Percentiles rank a stretch among this genome's conserved stretches.
Conservation (phyloP, 257 asterid species). For the Solanum lignicaule region DNA sequence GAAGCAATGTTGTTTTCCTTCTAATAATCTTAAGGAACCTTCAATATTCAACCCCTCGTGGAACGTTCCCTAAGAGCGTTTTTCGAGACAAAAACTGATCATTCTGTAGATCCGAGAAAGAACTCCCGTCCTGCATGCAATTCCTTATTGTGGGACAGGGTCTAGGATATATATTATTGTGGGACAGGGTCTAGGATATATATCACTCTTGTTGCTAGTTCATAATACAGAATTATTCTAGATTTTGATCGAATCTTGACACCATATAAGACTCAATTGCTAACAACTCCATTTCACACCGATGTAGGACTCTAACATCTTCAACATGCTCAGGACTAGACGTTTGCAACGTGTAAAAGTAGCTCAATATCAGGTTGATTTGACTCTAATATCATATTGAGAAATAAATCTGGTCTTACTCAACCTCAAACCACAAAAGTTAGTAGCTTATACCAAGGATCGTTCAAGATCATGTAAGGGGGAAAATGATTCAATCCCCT, state of each 20-base stretch:
- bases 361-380: background rate
- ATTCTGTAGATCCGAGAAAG: background rate
- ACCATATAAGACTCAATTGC: background rate
- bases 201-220: background rate
- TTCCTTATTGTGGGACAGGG: background rate
- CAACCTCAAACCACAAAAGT: background rate
- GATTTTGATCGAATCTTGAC: background rate
- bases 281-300: background rate
- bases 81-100: background rate
- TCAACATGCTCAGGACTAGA: background rate
- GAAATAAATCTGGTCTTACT: background rate
- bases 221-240: rapidly evolving
- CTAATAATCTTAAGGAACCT: too few relatives aligned
- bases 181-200: too few relatives aligned
- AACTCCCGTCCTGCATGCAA: background rate
- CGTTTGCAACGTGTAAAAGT: background rate
- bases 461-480: background rate
- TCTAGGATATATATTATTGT: background rate
- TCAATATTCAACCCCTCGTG: too few relatives aligned
- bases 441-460: too few relatives aligned
- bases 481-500: background rate
- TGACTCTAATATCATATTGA: background rate
- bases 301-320: background rate
- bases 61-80: background rate
- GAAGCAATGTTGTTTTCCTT: too few relatives aligned